These are phyloP conservation scores for Hagleromyces aurorensis DNA, from an alignment of 805 yeast species.

Conservation along the genomic window DNA sequence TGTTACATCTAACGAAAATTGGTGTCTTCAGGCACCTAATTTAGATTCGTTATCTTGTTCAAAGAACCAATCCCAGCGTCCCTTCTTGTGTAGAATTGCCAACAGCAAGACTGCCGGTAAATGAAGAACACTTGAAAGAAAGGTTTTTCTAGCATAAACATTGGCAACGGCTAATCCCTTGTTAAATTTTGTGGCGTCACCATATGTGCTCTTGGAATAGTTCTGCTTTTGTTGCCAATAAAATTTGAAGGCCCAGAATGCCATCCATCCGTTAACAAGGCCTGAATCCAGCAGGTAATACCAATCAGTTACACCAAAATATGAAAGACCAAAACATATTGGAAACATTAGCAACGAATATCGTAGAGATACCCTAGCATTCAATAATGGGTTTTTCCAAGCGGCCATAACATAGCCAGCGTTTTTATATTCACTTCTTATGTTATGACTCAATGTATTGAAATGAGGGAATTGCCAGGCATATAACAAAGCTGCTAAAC, in stretches of 20 bases:
- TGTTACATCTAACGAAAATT: no score
- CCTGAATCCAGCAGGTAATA: conserved; percentile 76
- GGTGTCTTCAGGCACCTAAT: no score
- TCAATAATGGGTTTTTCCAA: conserved; percentile 80
- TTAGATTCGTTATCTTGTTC: conserved; percentile 27
- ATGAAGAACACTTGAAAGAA: conserved; percentile 94
- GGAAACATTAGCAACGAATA: conserved; percentile 94
- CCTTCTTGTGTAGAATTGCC: conserved; percentile 92
- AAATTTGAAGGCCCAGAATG: conserved; percentile 69
- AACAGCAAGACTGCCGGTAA: conserved; percentile 80
- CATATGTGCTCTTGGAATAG: conserved; percentile 34
- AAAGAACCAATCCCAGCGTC: conserved; percentile 80
- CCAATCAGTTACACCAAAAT: conserved; percentile 76
- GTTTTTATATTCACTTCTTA: conserved; percentile 75
- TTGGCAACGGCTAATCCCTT: conserved; percentile 56
- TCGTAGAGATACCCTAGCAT: conserved; percentile 88
- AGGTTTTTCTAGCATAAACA: conserved; percentile 70
- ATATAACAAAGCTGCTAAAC: conserved; percentile 76
- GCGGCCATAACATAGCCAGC: conserved; percentile 99
- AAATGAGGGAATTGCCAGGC: conserved; percentile 99
- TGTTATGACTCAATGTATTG: conserved; percentile 81
- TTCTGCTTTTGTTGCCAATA: conserved; percentile 75
- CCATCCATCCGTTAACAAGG: conserved; percentile 77
- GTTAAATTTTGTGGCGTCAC: conserved; percentile 31
- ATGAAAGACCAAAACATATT: conserved; percentile 72